Base-by-base conservation (phyloP, 768 basidiomycete species). In the Artomyces pyxidatus region DNA sequence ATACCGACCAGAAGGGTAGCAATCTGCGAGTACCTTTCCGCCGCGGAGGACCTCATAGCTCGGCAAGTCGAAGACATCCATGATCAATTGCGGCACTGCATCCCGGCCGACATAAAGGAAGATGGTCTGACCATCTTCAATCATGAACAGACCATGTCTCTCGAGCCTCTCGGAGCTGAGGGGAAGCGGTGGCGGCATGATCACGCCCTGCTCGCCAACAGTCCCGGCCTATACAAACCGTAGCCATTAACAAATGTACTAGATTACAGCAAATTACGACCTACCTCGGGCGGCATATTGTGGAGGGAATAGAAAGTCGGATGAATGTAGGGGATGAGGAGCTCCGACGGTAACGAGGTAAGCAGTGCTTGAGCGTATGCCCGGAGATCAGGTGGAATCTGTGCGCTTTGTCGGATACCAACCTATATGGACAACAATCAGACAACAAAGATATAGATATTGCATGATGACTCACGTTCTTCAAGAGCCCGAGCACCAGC, bases 71-170 rank as follows among this genome's bases (percentile, higher is more conserved):
- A 99, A 98, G 16, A 97, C 94, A 60, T 99, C 96, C 74, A 84
- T 74, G 52, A 98, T 71, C 41, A 98, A 79, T 61, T 94, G 88
- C 9, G 94, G 90, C n/a, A 98, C 92, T 7, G 96, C 92, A 63
- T 98, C 95, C 26, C 93, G 82, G n/a, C 96, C 96, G 43, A 99
- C 81, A 86, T 91, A 98, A 42, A 98, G 74, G 81, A 99, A 98
- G 61, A 99, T 89, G 19, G 88, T 94, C 66, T 98, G 96, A 1
- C 88, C 89, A 64, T 98, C 95, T 66, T 98, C 96, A 57, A 99
- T 96, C 54, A 99, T 68, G 80, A 85, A 97, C 47, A 99, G 73
- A 50, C 96, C 96, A 59, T 98, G 93, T 43, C 94, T 75, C 66
- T 97, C 94, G 46, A 99, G 72, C 32, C 92, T 77, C 66, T 98